Base-by-base conservation (phyloP, 257 asterid genomes). In the Plantago ovata region DNA sequence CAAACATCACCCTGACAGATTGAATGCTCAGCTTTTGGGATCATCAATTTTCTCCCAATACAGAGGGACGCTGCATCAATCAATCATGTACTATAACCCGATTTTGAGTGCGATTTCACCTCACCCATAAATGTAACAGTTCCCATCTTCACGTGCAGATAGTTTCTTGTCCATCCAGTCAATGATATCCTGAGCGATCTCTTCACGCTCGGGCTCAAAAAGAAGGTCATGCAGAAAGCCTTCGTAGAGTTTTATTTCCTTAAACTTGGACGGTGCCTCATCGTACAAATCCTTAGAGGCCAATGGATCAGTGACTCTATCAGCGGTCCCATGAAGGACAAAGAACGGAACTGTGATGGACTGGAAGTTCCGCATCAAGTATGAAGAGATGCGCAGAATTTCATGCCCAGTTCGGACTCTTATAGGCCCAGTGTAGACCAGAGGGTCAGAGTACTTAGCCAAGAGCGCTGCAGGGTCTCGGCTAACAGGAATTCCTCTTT, bases 331-430 rank as follows among this genome's bases (percentile, higher is more conserved):
- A 40, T 89, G 99, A 12, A 93, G 99, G 70, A 93, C 97, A 20
- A 89, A 86, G 77, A 93, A 93, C 9, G 99, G 99, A 56, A 89
- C 96, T 0, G 89, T 80, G 65, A 93, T 67, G 54, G 77, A 78
- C 68, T 73, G 77, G 75, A 93, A 75, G 63, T 89, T 89, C 32
- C 92, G 82, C 73, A 69, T 84, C 79, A 93, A 63, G 38, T 82
- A 84, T 4, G 95, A 64, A 0, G 99, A 74, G 68, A 93, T 84
- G 63, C 99, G 99, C 55, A 93, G 39, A 56, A 93, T 93, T 78
- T 93, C 99, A 38, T 93, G 99, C 24, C 97, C 99, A 1, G 97
- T 93, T 40, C 99, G 88, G 70, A 93, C 82, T 80, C 97, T 79
- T 54, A 93, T 80, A 0, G 99, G 96, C 20, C 99, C 99, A 0